A percentile compares a stretch with the other conserved stretches of the same genome.
phyloP scores from a whole-genome alignment of 768 basidiomycete genomes.

The Boletus huronensis region DNA sequence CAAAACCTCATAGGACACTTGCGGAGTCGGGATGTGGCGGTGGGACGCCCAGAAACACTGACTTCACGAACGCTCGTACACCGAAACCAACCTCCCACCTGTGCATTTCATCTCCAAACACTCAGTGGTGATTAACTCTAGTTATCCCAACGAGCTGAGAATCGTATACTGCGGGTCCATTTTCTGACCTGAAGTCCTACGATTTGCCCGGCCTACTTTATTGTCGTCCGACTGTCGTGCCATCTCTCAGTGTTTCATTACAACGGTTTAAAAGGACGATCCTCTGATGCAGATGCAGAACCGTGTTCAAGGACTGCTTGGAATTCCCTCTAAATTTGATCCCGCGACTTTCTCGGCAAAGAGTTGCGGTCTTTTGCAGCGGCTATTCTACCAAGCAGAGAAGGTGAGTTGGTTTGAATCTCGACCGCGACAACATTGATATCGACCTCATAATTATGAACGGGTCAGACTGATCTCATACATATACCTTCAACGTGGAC shows the following conservation, averaged over 20 bases:
- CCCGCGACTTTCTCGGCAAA: not conserved
- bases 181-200: not conserved
- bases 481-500: constrained; percentile 1
- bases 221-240: too few relatives aligned
- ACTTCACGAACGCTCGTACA: too few relatives aligned
- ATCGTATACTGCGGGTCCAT: too few relatives aligned
- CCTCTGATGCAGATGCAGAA: not conserved
- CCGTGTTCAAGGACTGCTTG: not conserved
- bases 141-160: not conserved
- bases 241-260: not conserved
- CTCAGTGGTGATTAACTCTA: not conserved
- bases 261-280: not conserved
- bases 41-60: too few relatives aligned
- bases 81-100: not conserved
- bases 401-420: not conserved
- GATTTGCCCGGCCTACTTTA: not conserved
- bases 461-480: constrained; percentile 4
- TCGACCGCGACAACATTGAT: not conserved
- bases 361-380: not conserved
- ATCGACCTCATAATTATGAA: not conserved
- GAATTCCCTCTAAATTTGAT: not conserved
- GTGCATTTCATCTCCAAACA: not conserved
- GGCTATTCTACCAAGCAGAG: not conserved
- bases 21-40: too few relatives aligned
- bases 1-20: too few relatives aligned